These are phyloP conservation scores for Penstemon davidsonii DNA, from an alignment of 257 asterid genomes.

Conservation along the genomic window DNA sequence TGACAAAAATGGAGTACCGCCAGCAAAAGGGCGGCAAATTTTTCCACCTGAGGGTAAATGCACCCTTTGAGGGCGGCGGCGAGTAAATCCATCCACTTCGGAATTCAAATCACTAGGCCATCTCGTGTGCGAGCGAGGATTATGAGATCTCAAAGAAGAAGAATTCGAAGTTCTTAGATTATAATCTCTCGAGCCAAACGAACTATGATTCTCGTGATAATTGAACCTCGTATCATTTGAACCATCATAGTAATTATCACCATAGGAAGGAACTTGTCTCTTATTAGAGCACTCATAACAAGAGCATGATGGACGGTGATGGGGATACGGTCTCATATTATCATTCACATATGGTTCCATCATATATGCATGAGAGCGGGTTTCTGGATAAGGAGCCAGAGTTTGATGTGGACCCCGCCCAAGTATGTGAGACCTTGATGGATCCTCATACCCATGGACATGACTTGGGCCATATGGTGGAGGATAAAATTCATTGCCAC, in stretches of 20 bases:
- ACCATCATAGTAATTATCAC: constrained; percentile 39
- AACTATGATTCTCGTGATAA: constrained; percentile 35
- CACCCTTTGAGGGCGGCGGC: constrained; percentile 42
- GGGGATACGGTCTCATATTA: constrained; percentile 42
- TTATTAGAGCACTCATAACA: constrained; percentile 60
- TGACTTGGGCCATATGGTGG: constrained; percentile 36
- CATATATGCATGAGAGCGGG: constrained; percentile 37
- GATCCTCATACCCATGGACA: constrained; percentile 43
- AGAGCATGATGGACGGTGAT: constrained; percentile 72
- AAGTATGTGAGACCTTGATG: constrained; percentile 45
- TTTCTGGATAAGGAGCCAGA: constrained; percentile 35
- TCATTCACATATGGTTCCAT: constrained; percentile 49
- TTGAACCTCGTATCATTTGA: constrained; percentile 34
- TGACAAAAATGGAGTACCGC: constrained; percentile 84
- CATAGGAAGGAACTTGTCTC: constrained; percentile 36
- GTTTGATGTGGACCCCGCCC: constrained; percentile 44
- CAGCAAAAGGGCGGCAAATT: constrained; percentile 61
- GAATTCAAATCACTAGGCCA: constrained; percentile 58
- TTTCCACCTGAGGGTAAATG: constrained; percentile 37
- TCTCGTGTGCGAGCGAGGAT: constrained; percentile 42
- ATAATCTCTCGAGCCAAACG: constrained; percentile 38
- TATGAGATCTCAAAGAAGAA: constrained; percentile 38
- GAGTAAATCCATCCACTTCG: constrained; percentile 44
- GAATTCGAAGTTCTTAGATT: constrained; percentile 32
- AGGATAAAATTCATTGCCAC: constrained; percentile 53